Evolutionary conservation across 805 yeast genomes (phyloP), one percentile per base, ranked within the genome.

Genomic region (Grigorovia yakushimaensis): DNA sequence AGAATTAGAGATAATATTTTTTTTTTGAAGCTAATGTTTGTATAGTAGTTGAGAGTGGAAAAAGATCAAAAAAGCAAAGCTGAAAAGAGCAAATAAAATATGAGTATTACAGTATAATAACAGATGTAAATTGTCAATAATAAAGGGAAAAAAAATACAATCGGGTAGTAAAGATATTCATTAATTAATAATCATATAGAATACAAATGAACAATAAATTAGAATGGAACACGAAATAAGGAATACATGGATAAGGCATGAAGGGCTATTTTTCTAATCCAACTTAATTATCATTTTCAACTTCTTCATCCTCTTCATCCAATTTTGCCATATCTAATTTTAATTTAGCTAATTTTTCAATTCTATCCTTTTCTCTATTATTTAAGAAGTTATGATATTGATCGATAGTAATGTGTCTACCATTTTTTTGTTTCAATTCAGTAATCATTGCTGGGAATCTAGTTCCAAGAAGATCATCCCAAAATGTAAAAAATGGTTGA

Each of bases 401-500:
- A 39, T 70, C 77, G 57, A 84, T 73, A 10, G 56, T 76, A 74
- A 58, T 78, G 72, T 66, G 85, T 89, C 54, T 79, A 68, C 86
- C 87, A 6, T 50, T 45, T 30, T 30, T 43, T 13, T 33, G 23
- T 13, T 43, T 27, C 19, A 47, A 41, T 40, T 45, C 49, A 23
- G 39, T 46, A 43, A 47, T 40, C 50, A 50, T 44, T 1, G 75
- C 76, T 62, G 78, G 72, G 68, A 82, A 89, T 59, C 82, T 80
- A 1, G 98, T 88, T 47, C 79, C 77, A 48, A 77, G 74, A 43
- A 81, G 52, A 45, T 69, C 68, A 66, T 93, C 98, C 98, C 98
- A 93, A 61, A 88, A 80, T 1, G 88, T 83, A 69, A 93, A 93
- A 70, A 91, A 93, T 4, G 98, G 98, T 72, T 93, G 98, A 13